Evolutionary conservation across 139 green algal species (phyloP), one percentile per base, ranked within the genome.

Genomic region (Raphidocelis subcapitata): DNA sequence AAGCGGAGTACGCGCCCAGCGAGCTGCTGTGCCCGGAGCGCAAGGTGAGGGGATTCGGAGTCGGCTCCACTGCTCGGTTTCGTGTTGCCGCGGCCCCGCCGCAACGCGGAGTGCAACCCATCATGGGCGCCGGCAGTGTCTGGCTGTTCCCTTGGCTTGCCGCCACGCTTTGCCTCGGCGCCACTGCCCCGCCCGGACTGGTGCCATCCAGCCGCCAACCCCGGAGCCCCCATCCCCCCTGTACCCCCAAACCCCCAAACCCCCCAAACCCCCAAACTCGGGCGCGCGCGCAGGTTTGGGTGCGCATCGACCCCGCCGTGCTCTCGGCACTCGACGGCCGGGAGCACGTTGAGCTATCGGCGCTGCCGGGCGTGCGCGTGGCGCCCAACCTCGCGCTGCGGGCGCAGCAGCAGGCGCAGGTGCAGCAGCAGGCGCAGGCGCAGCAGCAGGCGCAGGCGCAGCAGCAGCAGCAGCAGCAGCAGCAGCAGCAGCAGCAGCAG

Each of bases 1-100:
- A 97, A 80, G 94, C 88, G 3, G 90, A 95, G 36, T 99, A 94
- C 77, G 49, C 66, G 24, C 95, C 95, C 14, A 88, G 82, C 3
- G 89, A 99, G 51, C 86, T 99, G 67, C 86, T 99, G 46, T 98
- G 95, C 76, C 91, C 88, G 20, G 35, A 79, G 28, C 71, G 31
- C 37, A 76, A 89, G 66, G 71, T 83, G 16, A 61, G 81, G 8
- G 37, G 3, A 3, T 59, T 8, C 10, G 26, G 3, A 20, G 16
- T 15, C 10, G 4, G 3, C 5, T 37, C 1, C 1, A 23, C 57
- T 62, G 57, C 1, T 18, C 10, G 28, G 18, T 37, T 3, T 29
- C 0, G 16, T n/a, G 18, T 33, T 41, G 8, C 14, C 16, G 28
- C 32, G 21, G 31, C 5, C 20, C 36, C 5, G 14, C 4, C 44